phyloP scores from a whole-genome alignment of 176 grass and related monocot genomes.

The Carex cristatella region DNA sequence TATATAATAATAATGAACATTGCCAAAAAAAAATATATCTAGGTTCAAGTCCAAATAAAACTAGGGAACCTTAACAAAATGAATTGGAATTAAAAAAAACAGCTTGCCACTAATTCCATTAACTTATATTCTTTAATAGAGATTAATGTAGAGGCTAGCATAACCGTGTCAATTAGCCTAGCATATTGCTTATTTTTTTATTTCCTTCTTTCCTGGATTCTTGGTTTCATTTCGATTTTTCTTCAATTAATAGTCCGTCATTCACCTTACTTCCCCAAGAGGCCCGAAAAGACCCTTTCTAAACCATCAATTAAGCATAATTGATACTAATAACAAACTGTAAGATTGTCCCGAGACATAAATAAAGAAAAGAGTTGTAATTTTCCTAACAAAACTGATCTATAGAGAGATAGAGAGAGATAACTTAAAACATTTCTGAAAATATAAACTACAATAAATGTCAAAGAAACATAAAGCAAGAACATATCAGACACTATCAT shows the following conservation, averaged over 20 bases:
- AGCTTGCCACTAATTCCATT: no score
- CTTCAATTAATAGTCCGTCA: neutral
- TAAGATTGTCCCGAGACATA: no score
- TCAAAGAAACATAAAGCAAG: constrained; percentile 9
- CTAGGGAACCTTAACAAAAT: no score
- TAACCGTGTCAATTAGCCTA: no score
- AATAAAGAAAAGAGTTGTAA: neutral
- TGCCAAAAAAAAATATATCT: neutral
- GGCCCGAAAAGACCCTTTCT: neutral
- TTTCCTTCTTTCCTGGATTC: no score
- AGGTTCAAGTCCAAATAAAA: no score
- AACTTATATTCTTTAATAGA: no score
- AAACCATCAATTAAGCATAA: neutral
- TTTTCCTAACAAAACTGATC: neutral
- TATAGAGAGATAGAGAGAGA: neutral
- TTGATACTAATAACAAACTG: neutral
- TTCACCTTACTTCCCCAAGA: neutral
- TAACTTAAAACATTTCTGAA: neutral
- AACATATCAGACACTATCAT: neutral
- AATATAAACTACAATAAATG: neutral
- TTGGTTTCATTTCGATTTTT: no score
- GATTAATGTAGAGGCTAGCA: no score
- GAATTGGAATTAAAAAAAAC: no score
- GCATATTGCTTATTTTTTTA: no score
- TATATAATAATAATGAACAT: neutral